Base-by-base conservation (phyloP, 352 stramenopile genomes). In the Phytopythium aichiense region DNA sequence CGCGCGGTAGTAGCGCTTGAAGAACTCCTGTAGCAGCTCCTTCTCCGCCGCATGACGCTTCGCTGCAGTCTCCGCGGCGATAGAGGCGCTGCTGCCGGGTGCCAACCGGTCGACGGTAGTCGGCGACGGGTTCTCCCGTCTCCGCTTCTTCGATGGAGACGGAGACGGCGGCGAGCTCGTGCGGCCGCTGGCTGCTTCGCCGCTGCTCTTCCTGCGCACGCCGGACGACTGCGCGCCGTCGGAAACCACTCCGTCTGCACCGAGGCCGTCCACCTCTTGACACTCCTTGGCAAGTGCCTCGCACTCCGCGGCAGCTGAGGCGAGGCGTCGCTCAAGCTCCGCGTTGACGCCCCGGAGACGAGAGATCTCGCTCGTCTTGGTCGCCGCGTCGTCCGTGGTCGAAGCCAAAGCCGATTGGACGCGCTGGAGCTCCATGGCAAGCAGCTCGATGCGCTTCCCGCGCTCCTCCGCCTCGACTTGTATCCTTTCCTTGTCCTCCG, bases 11-110 rank as follows among this genome's bases (percentile, higher is more conserved):
- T 87, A 88, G 7, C 59, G 76, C 23, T 67, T 67, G 11, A 89
- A 56, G 28, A 88, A 88, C 25, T 73, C 65, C 51, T 82, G 64
- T 16, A 88, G 54, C 22, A 67, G 64, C 25, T 73, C 64, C 64
- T 84, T 89, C 46, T 87, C 80, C 30, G 64, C 65, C 11, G 76
- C 51, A 30, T 79, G 64, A 7, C 30, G 23, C 46, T 61, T 63
- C 22, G 79, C 18, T 31, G 46, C 28, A 9, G 60, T 23, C 7
- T 66, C 63, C 7, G 7, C 37, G 5, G 53, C 31, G 31, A 2
- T 3, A 3, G 52, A 33, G 33, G n/a, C 4, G 8, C 13, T 23
- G 16, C 0, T 52, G 9, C 15, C 57, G 54, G 28, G 30, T 9
- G n/a, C n/a, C 33, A 48, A n/a, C 2, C 31, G 52, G 7, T 58